Evolutionary conservation across 179 eudicot species (phyloP).

Genomic region (Spinacia oleracea): DNA sequence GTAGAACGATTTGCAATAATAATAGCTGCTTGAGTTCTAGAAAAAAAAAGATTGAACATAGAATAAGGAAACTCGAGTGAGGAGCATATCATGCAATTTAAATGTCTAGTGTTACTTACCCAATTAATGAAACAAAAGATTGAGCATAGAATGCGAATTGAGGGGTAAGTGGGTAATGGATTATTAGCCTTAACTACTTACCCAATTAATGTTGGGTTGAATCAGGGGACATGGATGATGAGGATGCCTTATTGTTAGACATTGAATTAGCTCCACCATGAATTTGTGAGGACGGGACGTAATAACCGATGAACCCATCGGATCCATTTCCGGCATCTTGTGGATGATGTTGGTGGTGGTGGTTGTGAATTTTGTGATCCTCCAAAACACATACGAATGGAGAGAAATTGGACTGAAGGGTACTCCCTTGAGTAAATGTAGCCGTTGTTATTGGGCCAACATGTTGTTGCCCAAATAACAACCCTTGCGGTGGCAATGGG

Average conservation of each 20-base stretch:
- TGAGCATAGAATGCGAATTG: too few species aligned
- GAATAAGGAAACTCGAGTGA: too few species aligned
- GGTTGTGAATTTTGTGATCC: too few species aligned
- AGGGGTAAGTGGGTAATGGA: too few species aligned
- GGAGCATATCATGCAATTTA: too few species aligned
- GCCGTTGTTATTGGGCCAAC: conserved; percentile 16
- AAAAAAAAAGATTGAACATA: too few species aligned
- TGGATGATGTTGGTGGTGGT: conserved; percentile 29
- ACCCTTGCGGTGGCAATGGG: conserved; percentile 22
- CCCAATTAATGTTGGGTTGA: conserved; percentile 51
- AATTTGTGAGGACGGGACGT: conserved; percentile 49
- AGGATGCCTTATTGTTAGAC: conserved; percentile 47
- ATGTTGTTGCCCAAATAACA: conserved; percentile 33
- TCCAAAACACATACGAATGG: conserved; percentile 34
- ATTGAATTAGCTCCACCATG: conserved; percentile 37
- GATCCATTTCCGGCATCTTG: conserved; percentile 30
- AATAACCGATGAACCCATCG: conserved; percentile 44
- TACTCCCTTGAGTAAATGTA: conserved; percentile 43
- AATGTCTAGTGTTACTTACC: too few species aligned
- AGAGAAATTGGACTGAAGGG: conserved; percentile 65
- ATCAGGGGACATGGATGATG: conserved; percentile 63
- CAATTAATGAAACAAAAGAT: too few species aligned
- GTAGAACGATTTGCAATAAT: too few species aligned
- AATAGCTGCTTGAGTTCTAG: too few species aligned
- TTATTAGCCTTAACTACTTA: too few species aligned